Conservation (phyloP, 306 rosid species). For the Cucurbita ficifolia region DNA sequence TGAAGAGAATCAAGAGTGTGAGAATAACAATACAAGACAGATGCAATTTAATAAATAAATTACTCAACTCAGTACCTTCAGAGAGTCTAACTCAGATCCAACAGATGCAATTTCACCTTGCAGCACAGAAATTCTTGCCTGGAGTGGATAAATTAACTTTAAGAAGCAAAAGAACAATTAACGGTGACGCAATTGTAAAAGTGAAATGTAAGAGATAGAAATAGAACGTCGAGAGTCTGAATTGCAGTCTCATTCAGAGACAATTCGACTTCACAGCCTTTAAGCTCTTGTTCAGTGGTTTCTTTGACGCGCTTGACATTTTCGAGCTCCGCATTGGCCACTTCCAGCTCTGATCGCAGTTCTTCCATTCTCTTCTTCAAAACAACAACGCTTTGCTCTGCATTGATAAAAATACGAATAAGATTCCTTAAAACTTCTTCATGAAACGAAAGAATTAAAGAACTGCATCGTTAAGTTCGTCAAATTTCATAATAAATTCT, state of each 20-base stretch:
- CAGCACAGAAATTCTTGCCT: constrained; percentile 57
- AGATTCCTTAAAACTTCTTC: background rate
- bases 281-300: constrained; percentile 54
- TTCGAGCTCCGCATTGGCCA: constrained; percentile 38
- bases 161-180: background rate
- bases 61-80: constrained; percentile 35
- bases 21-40: background rate
- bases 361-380: constrained; percentile 53
- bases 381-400: constrained; percentile 56
- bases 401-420: too few relatives aligned
- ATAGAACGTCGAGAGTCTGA: constrained; percentile 50
- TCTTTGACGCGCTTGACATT: constrained; percentile 54
- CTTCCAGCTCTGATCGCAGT: constrained; percentile 34
- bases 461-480: background rate
- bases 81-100: constrained; percentile 48
- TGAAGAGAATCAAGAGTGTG: constrained; percentile 5
- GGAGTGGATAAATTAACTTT: background rate
- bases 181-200: background rate
- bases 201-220: background rate
- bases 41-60: background rate
- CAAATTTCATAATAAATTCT: background rate
- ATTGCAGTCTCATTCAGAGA: constrained; percentile 35
- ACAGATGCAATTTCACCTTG: constrained; percentile 36
- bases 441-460: background rate
- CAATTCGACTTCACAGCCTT: constrained; percentile 68